These are phyloP conservation scores for Ogataea hybrid DNA, from an alignment of 1,139 yeast genomes.

Conservation along the genomic window DNA sequence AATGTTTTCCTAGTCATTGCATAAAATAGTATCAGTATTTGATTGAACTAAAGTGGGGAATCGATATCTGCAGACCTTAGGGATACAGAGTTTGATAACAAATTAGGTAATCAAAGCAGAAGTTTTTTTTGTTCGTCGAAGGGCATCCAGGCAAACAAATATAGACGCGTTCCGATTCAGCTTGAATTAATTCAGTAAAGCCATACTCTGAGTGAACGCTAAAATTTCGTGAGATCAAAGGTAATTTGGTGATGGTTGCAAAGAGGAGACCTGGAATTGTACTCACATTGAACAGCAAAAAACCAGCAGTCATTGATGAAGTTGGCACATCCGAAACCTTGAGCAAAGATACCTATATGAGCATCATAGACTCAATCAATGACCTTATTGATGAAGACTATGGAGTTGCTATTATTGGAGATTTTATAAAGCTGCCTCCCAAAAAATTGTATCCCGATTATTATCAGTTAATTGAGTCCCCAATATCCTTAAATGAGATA, in stretches of 20 bases:
- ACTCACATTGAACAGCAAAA: constrained; percentile 19
- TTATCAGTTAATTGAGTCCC: constrained; percentile 58
- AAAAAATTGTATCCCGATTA: constrained; percentile 81
- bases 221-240: neutral
- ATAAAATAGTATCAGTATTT: too few species aligned
- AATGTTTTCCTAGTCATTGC: constrained; percentile 24
- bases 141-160: too few species aligned
- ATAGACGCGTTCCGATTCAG: too few species aligned
- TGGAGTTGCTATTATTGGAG: constrained; percentile 9
- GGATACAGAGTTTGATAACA: neutral
- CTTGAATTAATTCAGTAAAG: too few species aligned
- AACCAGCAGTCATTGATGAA: constrained; percentile 13
- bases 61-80: neutral
- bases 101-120: neutral
- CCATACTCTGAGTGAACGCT: too few species aligned
- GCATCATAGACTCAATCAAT: constrained; percentile 10
- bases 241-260: constrained; percentile 17
- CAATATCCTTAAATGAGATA: constrained; percentile 67
- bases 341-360: neutral
- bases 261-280: constrained; percentile 23
- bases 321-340: neutral
- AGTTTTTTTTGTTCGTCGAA: too few species aligned
- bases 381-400: constrained; percentile 14
- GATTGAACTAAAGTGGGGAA: constrained; percentile 5
- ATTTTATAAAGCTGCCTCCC: constrained; percentile 56